Evolutionary conservation across 306 rosid genomes (phyloP).

Genomic region (Pyrus communis): DNA sequence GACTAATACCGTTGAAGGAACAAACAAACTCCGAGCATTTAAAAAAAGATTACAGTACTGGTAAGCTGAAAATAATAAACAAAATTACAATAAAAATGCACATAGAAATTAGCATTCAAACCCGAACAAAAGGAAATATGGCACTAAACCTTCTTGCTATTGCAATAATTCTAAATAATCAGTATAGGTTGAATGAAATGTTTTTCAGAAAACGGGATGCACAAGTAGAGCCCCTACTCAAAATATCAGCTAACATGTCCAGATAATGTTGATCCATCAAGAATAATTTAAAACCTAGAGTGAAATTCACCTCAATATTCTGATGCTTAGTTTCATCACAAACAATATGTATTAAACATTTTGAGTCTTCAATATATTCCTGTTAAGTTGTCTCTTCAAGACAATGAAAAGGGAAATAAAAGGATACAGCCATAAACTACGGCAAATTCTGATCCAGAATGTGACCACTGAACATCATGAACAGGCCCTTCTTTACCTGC

Average conservation of each 20-base stretch:
- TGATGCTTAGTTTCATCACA: not conserved
- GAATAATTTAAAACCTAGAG: not conserved
- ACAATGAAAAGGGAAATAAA: constrained; percentile 4
- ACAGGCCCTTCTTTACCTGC: constrained; percentile 97
- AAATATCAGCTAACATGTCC: not conserved
- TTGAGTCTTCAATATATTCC: not conserved
- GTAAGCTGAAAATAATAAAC: not conserved
- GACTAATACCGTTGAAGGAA: constrained; percentile 61
- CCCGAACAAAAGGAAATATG: not conserved
- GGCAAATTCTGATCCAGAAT: constrained; percentile 72
- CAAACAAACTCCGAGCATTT: constrained; percentile 13
- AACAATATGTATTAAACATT: not conserved
- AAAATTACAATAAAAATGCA: not conserved
- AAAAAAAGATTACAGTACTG: not conserved
- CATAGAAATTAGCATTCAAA: not conserved
- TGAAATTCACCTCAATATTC: not conserved
- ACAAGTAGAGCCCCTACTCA: not conserved
- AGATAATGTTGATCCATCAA: not conserved
- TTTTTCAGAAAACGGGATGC: not conserved
- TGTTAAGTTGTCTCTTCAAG: not conserved
- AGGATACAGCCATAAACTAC: constrained; percentile 99
- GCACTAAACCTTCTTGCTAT: not conserved
- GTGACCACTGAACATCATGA: constrained; percentile 93
- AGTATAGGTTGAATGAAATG: not conserved
- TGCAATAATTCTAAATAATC: not conserved